These are phyloP conservation scores for Saturnispora besseyi DNA, from an alignment of 805 yeast genomes.

Conservation along the genomic window DNA sequence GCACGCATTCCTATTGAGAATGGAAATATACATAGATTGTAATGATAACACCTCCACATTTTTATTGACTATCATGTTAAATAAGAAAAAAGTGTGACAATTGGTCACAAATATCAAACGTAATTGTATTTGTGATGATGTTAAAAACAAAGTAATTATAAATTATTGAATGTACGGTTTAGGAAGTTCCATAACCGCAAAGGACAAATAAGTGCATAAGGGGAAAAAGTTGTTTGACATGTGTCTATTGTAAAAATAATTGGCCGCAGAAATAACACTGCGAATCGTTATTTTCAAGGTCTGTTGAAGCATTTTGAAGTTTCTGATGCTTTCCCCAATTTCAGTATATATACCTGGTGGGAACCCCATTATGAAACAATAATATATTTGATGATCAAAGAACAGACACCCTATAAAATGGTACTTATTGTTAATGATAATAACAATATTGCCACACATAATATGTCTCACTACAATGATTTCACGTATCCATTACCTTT, in stretches of 20 bases:
- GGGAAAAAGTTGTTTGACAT: too few species aligned
- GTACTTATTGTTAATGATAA: not conserved
- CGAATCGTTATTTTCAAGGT: not conserved
- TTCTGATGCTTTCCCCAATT: not conserved
- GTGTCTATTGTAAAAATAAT: too few species aligned
- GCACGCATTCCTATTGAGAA: too few species aligned
- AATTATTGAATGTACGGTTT: not conserved
- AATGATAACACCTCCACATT: too few species aligned
- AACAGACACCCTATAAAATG: not conserved
- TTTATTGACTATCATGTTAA: too few species aligned
- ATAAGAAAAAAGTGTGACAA: too few species aligned
- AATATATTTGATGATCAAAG: not conserved
- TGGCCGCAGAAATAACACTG: not conserved
- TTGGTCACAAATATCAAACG: too few species aligned
- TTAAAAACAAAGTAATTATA: too few species aligned
- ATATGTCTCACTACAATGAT: not conserved
- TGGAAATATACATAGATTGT: too few species aligned
- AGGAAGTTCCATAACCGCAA: not conserved
- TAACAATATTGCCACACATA: not conserved
- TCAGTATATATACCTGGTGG: not conserved
- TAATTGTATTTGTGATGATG: too few species aligned
- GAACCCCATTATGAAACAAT: not conserved
- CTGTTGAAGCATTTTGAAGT: not conserved
- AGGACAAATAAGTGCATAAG: not conserved
- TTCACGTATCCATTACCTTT: not conserved